Evolutionary conservation across 2,329 filamentous ascomycete genomes (phyloP).

Genomic region (Talaromyces sp.): DNA sequence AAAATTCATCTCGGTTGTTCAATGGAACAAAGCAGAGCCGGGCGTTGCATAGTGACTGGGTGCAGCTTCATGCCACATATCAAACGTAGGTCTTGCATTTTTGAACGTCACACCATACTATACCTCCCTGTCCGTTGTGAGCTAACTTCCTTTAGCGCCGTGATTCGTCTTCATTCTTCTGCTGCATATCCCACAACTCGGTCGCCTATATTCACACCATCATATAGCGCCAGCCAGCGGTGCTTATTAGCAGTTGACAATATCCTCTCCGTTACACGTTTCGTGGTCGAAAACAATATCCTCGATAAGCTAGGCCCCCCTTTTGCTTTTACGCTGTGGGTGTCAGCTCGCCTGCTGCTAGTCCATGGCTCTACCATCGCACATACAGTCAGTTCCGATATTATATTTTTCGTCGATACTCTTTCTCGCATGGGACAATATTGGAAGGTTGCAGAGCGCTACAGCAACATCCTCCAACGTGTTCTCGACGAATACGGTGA

Average conservation of each 20-base stretch:
- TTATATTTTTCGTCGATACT: slow-evolving; percentile 79
- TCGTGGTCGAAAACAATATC: slow-evolving; percentile 74
- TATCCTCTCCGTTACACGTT: slow-evolving; percentile 75
- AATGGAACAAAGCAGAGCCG: slow-evolving; percentile 66
- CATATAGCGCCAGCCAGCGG: slow-evolving; percentile 79
- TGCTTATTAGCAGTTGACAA: slow-evolving; percentile 83
- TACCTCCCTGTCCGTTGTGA: neutral
- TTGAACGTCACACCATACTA: slow-evolving; percentile 22
- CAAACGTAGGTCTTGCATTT: slow-evolving; percentile 64
- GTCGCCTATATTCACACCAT: slow-evolving; percentile 86
- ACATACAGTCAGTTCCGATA: slow-evolving; percentile 76
- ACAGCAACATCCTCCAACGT: slow-evolving; percentile 75
- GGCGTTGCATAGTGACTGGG: slow-evolving; percentile 76
- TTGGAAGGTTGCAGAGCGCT: slow-evolving; percentile 84
- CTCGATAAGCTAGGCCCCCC: slow-evolving; percentile 82
- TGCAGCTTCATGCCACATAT: slow-evolving; percentile 89
- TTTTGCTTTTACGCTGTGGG: slow-evolving; percentile 92
- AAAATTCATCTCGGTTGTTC: slow-evolving; percentile 77
- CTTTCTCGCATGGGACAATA: slow-evolving; percentile 77
- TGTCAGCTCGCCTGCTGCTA: slow-evolving; percentile 80
- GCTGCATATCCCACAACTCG: slow-evolving; percentile 89
- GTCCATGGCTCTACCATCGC: slow-evolving; percentile 91
- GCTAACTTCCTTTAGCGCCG: slow-evolving; percentile 54
- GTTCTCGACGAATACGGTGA: slow-evolving; percentile 86
- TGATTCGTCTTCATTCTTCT: slow-evolving; percentile 88